phyloP scores from a whole-genome alignment of 192 early-diverging fungal genomes.

The Haplosporangium gracile region DNA sequence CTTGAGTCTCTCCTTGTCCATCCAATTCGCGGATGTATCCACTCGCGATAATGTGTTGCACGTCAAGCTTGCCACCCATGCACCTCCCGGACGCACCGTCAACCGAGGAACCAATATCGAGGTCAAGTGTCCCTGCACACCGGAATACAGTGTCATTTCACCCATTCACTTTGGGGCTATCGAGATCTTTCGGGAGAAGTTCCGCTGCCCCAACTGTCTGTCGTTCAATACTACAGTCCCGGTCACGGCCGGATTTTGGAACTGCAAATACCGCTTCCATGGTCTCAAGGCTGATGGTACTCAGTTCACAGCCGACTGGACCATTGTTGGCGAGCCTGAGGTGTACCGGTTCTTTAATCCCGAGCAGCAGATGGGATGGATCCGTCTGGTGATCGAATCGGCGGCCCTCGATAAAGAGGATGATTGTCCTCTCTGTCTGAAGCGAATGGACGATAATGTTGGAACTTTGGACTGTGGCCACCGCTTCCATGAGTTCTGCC shows the following conservation, averaged over 20 bases:
- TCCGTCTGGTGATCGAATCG: constrained; percentile 21
- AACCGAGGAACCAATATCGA: constrained; percentile 13
- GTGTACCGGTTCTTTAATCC: constrained; percentile 1
- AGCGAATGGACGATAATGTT: not conserved
- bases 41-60: not conserved
- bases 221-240: not conserved
- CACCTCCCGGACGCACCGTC: not conserved
- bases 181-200: not conserved
- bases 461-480: not conserved
- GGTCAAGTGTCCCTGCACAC: constrained; percentile 9
- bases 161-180: not conserved
- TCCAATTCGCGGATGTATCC: not conserved
- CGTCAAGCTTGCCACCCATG: not conserved
- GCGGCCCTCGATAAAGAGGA: not conserved
- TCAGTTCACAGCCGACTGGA: constrained; percentile 13
- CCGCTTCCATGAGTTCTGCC: not conserved
- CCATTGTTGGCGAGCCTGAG: not conserved
- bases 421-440: not conserved
- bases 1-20: not conserved
- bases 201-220: constrained; percentile 13
- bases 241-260: constrained; percentile 8
- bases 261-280: constrained; percentile 28
- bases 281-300: constrained; percentile 8
- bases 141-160: not conserved
- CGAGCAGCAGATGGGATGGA: not conserved